Conservation (phyloP, 371 early-diverging fungal genomes). For the Zychaea mexicana region DNA sequence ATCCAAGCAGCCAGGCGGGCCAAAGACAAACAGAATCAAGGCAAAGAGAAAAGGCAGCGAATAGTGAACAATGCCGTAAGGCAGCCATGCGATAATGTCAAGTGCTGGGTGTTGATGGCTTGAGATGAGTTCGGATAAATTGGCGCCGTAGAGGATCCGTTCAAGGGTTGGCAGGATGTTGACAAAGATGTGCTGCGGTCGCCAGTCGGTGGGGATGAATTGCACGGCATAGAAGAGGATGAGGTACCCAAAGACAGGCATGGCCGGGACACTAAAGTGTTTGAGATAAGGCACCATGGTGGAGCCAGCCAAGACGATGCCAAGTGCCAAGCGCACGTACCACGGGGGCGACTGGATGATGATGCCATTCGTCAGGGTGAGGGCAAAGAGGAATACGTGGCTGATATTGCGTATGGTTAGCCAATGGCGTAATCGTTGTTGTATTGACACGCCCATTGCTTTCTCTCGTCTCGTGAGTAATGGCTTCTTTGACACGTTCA, state of each 20-base stretch:
- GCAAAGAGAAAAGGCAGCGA: slow-evolving; percentile 62
- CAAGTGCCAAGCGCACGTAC: slow-evolving; percentile 17
- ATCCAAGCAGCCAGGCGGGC: slow-evolving; percentile 55
- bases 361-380: slow-evolving; percentile 17
- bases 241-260: slow-evolving; percentile 67
- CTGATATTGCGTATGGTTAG: slow-evolving; percentile 10
- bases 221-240: slow-evolving; percentile 65
- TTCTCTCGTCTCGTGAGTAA: not conserved
- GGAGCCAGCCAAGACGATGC: slow-evolving; percentile 13
- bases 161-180: slow-evolving; percentile 71
- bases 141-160: slow-evolving; percentile 69
- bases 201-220: slow-evolving; percentile 60
- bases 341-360: slow-evolving; percentile 32
- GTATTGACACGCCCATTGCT: not conserved
- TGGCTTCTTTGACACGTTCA: too few relatives aligned
- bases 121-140: slow-evolving; percentile 65
- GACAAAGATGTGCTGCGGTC: slow-evolving; percentile 67
- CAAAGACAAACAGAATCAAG: slow-evolving; percentile 46
- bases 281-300: slow-evolving; percentile 37
- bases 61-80: slow-evolving; percentile 76
- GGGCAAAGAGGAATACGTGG: slow-evolving; percentile 26
- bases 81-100: slow-evolving; percentile 72
- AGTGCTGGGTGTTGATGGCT: slow-evolving; percentile 48
- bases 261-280: slow-evolving; percentile 56
- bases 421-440: not conserved